Evolutionary conservation across 2,329 filamentous ascomycete genomes (phyloP), one percentile per base, ranked within the genome.

Genomic region (Penicillium sp.): DNA sequence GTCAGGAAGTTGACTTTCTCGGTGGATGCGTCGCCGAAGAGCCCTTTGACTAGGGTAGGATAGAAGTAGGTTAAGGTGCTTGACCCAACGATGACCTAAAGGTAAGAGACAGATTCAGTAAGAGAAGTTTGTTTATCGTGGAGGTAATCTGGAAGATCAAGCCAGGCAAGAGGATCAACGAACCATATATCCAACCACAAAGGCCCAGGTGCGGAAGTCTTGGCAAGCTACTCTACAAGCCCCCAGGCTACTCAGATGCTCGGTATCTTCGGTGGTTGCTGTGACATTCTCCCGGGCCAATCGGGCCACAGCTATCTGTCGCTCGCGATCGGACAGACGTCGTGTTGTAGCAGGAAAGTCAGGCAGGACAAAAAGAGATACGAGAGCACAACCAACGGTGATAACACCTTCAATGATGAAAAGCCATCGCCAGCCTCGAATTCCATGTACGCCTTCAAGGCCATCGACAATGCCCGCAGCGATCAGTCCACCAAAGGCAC

Each of bases 401-500:
- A 70, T 71, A 7, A 61, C 57, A 2, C 70, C 67, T 45, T 73
- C 69, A 10, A 72, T 64, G 29, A 76, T 74, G 49, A 78, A 78
- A 0, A 77, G 64, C 77, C 77, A 80, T 45, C 74, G 57, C 76
- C 76, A 78, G 1, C 76, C 75, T 1, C 65, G 64, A 1, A 78
- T 62, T 0, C 75, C 75, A 26, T 66, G 68, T 1, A 61, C 63
- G 1, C 69, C 72, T 10, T 77, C 74, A 51, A 78, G 65, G 8
- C 71, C 67, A 9, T 72, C 69, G 3, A 74, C 70, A 17, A 78
- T 74, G 4, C 71, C 75, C 2, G 74, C 75, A 28, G 74, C 75
- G 6, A 78, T 61, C 1, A 79, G 60, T 3, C 75, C 75, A 1
- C 75, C 75, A 52, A 79, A 79, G 2, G 76, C 77, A n/a, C 76